Conservation (phyloP, 78 protist genomes). For the Dictyostelium discoideum region DNA sequence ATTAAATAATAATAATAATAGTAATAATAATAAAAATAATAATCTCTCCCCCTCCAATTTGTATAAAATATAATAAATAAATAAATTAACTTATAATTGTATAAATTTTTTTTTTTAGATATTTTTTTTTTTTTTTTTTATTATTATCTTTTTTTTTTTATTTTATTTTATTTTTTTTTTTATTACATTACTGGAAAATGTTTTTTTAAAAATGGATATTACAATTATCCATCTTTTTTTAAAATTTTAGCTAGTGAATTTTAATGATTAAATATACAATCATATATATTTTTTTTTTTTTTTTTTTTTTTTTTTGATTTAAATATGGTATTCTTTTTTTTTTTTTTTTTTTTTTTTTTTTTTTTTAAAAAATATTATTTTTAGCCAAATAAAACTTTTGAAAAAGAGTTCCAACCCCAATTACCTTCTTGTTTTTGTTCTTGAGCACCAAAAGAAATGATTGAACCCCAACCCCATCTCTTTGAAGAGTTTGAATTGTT, state of each 20-base stretch:
- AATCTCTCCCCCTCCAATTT: background rate
- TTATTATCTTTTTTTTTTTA: too few relatives aligned
- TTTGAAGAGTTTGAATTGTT: background rate
- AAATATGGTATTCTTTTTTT: too few relatives aligned
- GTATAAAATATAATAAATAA: background rate
- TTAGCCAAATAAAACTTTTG: constrained; percentile 74
- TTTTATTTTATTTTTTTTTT: too few relatives aligned
- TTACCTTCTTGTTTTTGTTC: background rate
- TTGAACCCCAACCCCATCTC: constrained; percentile 66
- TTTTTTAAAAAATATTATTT: background rate
- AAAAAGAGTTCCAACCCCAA: constrained; percentile 70
- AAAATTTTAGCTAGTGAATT: background rate
- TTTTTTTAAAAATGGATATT: background rate
- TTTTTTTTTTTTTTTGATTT: too few relatives aligned
- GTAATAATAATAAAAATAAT: too few relatives aligned
- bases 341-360: too few relatives aligned
- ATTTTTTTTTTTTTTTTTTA: too few relatives aligned
- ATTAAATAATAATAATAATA: too few relatives aligned
- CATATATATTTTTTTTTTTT: too few relatives aligned
- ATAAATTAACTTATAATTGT: background rate
- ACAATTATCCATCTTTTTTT: background rate
- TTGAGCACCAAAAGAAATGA: constrained; percentile 49
- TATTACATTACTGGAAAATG: background rate
- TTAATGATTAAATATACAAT: too few relatives aligned
- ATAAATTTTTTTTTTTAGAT: background rate